Evolutionary conservation across 345 rosid species (phyloP), one percentile per base, ranked within the genome.

Genomic region (Salix koriyanagi): DNA sequence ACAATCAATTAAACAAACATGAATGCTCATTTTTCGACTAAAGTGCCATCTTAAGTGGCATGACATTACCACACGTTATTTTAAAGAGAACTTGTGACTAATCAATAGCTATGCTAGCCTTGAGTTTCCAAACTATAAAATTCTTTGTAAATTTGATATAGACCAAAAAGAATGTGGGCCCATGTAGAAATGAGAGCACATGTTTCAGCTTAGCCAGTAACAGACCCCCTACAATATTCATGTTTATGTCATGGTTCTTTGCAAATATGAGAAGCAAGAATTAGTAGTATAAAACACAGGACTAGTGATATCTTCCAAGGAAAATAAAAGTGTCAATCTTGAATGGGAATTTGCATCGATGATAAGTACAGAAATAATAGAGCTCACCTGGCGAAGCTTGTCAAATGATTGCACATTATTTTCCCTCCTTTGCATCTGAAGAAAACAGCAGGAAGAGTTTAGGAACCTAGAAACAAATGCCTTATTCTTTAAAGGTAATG

Each of bases 401-500:
- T 96, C 98, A 86, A 96, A 96, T 75, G 97, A 96, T 81, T 93
- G 99, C 76, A 93, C 98, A 77, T 93, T 96, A 84, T 96, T 96
- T 88, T 96, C 99, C 85, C 99, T 96, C 85, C 99, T 88, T 82
- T 93, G 99, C 99, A 96, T 93, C 98, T 96, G 81, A 23, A 72
- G n/a, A 79, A 79, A 66, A 73, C 58, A 81, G 39, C 30, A 65
- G n/a, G 18, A 32, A 73, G 66, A 10, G 28, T 41, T 75, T 71
- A 77, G 70, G 42, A 75, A 75, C 46, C 67, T n/a, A 64, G 14
- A 39, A 50, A 64, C 26, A 61, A 50, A 1, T 50, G 7, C 21
- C 56, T 15, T 50, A 18, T 50, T 50, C 56, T 50, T 50, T 50
- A 50, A 50, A 50, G 56, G 6, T 18, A 15, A 50, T 15, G 56